Percentiles rank a stretch among this genome's conserved stretches.
These are phyloP conservation scores for Neofusicoccum cordaticola DNA, from an alignment of 2,329 filamentous ascomycete genomes.

Conservation along the genomic window DNA sequence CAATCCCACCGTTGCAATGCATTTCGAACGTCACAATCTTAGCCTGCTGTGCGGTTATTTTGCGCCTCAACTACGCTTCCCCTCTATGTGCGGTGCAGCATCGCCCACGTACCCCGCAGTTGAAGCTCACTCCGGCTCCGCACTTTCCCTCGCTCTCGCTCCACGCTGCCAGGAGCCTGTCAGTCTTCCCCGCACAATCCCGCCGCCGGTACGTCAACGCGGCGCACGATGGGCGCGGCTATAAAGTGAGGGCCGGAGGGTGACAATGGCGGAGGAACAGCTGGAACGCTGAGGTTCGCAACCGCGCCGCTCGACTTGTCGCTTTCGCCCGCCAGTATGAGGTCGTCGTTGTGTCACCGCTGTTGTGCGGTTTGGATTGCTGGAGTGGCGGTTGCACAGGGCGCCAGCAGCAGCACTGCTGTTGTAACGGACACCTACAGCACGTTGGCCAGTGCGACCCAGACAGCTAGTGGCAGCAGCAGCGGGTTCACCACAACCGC, in stretches of 20 bases:
- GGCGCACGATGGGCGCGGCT: not conserved
- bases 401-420: not conserved
- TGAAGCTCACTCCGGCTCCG: not conserved
- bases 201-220: not conserved
- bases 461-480: not conserved
- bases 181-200: not conserved
- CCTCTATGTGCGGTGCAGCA: not conserved
- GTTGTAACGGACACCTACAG: not conserved
- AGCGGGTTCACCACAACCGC: not conserved
- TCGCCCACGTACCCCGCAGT: not conserved
- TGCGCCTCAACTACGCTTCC: not conserved
- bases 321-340: not conserved
- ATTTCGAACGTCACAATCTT: not conserved
- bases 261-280: not conserved
- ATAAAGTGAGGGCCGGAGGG: not conserved
- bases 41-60: not conserved
- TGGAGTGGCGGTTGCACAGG: conserved; percentile 8
- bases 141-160: not conserved
- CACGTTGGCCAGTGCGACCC: not conserved
- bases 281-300: too few species aligned
- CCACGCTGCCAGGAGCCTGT: not conserved
- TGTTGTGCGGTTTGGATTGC: not conserved
- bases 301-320: not conserved
- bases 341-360: not conserved
- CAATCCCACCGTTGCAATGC: conserved; percentile 15